phyloP scores from a whole-genome alignment of 768 basidiomycete species.

The Phaeotremella skinneri region DNA sequence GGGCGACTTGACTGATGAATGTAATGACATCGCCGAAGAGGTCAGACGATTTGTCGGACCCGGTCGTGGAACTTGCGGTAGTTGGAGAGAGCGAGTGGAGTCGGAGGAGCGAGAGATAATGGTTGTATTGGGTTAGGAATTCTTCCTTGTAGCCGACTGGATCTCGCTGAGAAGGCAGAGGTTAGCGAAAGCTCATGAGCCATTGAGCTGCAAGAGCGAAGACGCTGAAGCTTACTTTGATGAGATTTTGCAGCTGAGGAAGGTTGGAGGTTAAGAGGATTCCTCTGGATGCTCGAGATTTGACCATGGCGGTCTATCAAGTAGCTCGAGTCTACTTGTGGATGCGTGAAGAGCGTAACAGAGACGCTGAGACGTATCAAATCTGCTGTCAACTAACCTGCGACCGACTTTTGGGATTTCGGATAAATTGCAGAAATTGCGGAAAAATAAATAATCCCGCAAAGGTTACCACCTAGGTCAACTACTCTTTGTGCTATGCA shows the following conservation, averaged over 20 bases:
- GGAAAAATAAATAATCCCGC: not conserved
- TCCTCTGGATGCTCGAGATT: slow-evolving; percentile 55
- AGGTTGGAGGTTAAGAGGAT: slow-evolving; percentile 81
- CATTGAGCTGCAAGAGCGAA: not conserved
- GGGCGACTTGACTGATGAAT: slow-evolving; percentile 91
- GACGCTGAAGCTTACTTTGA: slow-evolving; percentile 59
- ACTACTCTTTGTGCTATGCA: no score
- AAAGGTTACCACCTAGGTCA: no score
- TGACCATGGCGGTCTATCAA: slow-evolving; percentile 26
- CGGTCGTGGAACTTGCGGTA: slow-evolving; percentile 26
- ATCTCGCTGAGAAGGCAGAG: slow-evolving; percentile 59
- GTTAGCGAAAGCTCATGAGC: not conserved
- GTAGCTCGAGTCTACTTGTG: not conserved
- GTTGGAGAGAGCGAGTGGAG: slow-evolving; percentile 74
- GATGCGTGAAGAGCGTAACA: not conserved
- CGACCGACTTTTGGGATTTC: not conserved
- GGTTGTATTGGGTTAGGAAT: slow-evolving; percentile 93
- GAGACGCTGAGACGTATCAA: not conserved
- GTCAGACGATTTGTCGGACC: slow-evolving; percentile 65
- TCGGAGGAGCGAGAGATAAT: slow-evolving; percentile 81
- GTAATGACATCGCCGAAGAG: slow-evolving; percentile 82
- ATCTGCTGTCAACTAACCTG: not conserved
- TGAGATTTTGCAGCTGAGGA: slow-evolving; percentile 92
- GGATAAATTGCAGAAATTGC: not conserved
- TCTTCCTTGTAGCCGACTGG: slow-evolving; percentile 88